Evolutionary conservation across 129 eudicot species (phyloP).

Genomic region (Artemisia argyi): DNA sequence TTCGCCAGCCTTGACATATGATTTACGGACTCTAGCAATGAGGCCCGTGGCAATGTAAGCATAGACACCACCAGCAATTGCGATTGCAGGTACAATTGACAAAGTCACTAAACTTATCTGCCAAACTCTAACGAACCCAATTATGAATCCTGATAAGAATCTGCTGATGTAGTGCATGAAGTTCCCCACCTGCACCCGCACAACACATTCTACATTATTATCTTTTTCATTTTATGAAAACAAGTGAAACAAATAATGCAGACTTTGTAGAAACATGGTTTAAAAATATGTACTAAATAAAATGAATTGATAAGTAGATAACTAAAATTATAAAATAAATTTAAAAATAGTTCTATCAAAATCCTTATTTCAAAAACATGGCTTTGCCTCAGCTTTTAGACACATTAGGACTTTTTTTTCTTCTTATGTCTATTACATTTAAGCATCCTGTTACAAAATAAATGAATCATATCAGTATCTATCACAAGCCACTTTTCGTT

Average conservation of each 20-base stretch:
- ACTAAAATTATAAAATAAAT: too few species aligned
- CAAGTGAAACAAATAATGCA: background rate
- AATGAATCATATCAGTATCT: too few species aligned
- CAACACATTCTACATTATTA: background rate
- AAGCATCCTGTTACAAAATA: too few species aligned
- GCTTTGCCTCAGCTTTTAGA: too few species aligned
- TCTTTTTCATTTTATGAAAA: slow-evolving; percentile 1
- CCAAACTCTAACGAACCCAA: slow-evolving; percentile 93
- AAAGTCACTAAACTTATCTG: slow-evolving; percentile 93
- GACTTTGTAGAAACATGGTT: too few species aligned
- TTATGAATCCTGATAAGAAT: slow-evolving; percentile 74
- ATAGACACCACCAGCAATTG: slow-evolving; percentile 94
- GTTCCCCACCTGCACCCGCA: slow-evolving; percentile 81
- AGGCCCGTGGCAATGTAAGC: slow-evolving; percentile 92
- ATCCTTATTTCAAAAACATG: too few species aligned
- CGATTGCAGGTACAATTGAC: slow-evolving; percentile 91
- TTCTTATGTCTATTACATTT: too few species aligned
- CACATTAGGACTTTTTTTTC: too few species aligned
- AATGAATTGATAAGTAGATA: too few species aligned
- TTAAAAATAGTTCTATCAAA: too few species aligned
- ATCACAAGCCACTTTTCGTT: background rate
- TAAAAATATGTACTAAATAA: too few species aligned
- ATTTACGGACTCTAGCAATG: slow-evolving; percentile 80
- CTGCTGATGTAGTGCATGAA: slow-evolving; percentile 96
- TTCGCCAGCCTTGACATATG: slow-evolving; percentile 95